These are phyloP conservation scores for Diplosphaera chodatii DNA, from an alignment of 139 green algal species.

Conservation along the genomic window DNA sequence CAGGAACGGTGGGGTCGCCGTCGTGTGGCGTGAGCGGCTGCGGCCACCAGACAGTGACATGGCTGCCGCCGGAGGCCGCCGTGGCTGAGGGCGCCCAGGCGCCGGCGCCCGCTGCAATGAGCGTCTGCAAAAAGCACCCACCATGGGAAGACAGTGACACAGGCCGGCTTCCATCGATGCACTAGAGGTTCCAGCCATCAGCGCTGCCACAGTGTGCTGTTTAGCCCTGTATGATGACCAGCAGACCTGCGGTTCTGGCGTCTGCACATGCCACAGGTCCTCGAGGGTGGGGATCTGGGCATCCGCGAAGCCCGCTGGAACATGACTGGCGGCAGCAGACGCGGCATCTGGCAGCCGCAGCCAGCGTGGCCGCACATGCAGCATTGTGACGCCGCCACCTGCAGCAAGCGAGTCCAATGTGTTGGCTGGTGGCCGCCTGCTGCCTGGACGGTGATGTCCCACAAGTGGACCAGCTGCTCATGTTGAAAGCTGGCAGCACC, in stretches of 20 bases:
- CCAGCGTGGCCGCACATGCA: conserved; percentile 8
- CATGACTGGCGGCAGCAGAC: background rate
- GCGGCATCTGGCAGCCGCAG: conserved; percentile 3
- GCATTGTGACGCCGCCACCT: conserved; percentile 16
- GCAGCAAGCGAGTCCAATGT: background rate
- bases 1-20: background rate
- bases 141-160: no score
- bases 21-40: background rate
- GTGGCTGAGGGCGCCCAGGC: conserved; percentile 36
- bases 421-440: no score
- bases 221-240: background rate
- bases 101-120: conserved; percentile 34
- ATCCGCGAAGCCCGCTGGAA: background rate
- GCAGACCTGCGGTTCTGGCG: background rate
- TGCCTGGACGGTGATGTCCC: no score
- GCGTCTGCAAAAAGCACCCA: background rate
- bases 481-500: no score
- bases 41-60: conserved; percentile 52
- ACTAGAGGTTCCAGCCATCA: no score
- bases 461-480: no score
- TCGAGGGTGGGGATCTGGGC: background rate
- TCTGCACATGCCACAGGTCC: background rate
- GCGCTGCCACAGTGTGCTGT: no score
- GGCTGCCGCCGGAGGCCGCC: conserved; percentile 17
- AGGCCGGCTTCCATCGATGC: no score